Base-by-base conservation (phyloP, 805 yeast species). In the Kregervanrija delftensis region DNA sequence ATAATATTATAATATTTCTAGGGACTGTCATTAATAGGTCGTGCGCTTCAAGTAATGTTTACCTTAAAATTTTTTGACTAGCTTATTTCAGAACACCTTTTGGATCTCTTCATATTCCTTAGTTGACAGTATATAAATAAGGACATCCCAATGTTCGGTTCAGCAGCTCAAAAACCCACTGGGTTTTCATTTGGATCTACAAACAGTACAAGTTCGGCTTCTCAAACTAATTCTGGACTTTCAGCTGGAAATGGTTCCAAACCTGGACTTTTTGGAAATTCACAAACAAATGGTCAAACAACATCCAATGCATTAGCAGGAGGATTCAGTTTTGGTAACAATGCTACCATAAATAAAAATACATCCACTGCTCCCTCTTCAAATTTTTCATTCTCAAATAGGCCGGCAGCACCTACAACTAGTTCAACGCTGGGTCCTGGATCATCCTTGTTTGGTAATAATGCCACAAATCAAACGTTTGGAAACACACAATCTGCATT, bases 251-350 rank as follows among this genome's bases (percentile, higher is more conserved):
- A 28, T 39, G 39, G 35, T 5, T 35, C 46, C 30, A 44, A 37
- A n/a, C 44, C 55, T 2, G 45, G 44, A 12, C 42, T 58, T 11
- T 58, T 59, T 51, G 63, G 63, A 2, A 58, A 58, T 42, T 47
- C 60, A 8, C 54, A 47, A 32, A 49, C 58, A n/a, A 49, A 54
- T 5, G 56, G 54, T 10, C 52, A 44, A 41, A 50, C 53, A 6
- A 52, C 54, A 3, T 31, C 35, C 13, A 14, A 15, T 11, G 37
- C 31, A 37, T 12, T 48, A 28, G 28, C 8, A 14, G 14, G 15
- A 37, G 32, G 39, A 1, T 35, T 37, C 35, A 34, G 28, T 39
- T 17, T 40, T 36, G 36, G 37, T 15, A 32, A 33, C 17, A 30
- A 35, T 30, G 30, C 17, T 13, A 13, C 33, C 35, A 28, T 28